phyloP scores from a whole-genome alignment of 2,329 filamentous ascomycete genomes.

The Epichloe festucae region DNA sequence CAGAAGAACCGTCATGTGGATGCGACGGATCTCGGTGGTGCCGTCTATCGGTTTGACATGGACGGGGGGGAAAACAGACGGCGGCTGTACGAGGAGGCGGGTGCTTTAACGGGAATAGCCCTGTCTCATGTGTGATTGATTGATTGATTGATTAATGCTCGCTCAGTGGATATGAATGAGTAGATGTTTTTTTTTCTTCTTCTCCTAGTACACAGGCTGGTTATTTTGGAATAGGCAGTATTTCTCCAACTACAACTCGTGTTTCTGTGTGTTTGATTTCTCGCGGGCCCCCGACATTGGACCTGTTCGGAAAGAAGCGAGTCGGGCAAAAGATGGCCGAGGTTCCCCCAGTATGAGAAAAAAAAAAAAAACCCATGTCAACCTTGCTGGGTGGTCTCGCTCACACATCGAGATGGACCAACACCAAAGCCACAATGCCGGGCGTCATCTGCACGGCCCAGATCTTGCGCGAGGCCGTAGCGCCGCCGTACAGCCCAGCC shows the following conservation, averaged over 20 bases:
- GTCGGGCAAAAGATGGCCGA: too few species aligned
- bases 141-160: neutral
- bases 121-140: neutral
- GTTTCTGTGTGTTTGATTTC: too few species aligned
- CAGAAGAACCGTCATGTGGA: slow-evolving; percentile 21
- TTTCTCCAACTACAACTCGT: too few species aligned
- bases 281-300: too few species aligned
- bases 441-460: slow-evolving; percentile 28
- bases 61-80: slow-evolving; percentile 16
- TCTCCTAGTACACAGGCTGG: too few species aligned
- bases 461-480: slow-evolving; percentile 28
- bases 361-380: too few species aligned
- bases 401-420: slow-evolving; percentile 10
- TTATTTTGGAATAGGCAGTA: too few species aligned
- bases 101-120: neutral
- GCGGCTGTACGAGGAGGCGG: slow-evolving; percentile 2
- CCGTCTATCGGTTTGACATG: slow-evolving; percentile 22
- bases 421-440: slow-evolving; percentile 6
- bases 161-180: too few species aligned
- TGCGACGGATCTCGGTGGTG: slow-evolving; percentile 26
- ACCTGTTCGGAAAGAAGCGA: too few species aligned
- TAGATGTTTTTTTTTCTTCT: too few species aligned
- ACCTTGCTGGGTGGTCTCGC: too few species aligned
- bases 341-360: too few species aligned
- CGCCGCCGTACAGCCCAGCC: slow-evolving; percentile 32